phyloP scores from a whole-genome alignment of 23 red algal species.

The Gracilaria gracilis region DNA sequence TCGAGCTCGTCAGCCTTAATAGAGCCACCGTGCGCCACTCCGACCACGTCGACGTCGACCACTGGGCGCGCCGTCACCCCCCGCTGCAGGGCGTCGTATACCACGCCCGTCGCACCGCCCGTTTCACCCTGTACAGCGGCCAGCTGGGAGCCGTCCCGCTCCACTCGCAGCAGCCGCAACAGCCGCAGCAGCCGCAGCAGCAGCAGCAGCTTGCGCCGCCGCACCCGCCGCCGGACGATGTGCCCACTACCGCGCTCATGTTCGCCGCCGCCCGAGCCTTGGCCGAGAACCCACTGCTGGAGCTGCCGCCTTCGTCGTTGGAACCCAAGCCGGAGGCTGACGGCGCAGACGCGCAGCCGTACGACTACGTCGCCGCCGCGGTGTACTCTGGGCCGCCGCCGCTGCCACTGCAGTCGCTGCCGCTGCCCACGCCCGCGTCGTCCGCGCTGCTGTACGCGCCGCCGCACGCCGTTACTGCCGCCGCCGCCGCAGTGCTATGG shows the following conservation, averaged over 20 bases:
- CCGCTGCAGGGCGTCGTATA: no score
- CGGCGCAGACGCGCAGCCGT: constrained; percentile 9
- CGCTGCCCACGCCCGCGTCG: no score
- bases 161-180: no score
- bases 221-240: no score
- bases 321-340: no score
- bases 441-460: background rate
- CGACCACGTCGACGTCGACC: constrained; percentile 18
- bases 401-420: no score
- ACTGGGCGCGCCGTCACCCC: constrained; percentile 42
- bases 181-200: no score
- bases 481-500: no score
- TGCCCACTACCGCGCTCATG: background rate
- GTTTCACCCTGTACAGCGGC: constrained; percentile 5
- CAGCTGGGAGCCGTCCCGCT: constrained; percentile 24
- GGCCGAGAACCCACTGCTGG: background rate
- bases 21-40: background rate
- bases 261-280: background rate
- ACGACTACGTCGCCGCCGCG: background rate
- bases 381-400: background rate
- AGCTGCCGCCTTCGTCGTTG: constrained; percentile 25
- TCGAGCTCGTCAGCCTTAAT: constrained; percentile 31
- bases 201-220: no score
- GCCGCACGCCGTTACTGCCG: no score
- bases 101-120: background rate